Base-by-base conservation (phyloP, 176 grass and related monocot species). In the Pontederia paniculata region DNA sequence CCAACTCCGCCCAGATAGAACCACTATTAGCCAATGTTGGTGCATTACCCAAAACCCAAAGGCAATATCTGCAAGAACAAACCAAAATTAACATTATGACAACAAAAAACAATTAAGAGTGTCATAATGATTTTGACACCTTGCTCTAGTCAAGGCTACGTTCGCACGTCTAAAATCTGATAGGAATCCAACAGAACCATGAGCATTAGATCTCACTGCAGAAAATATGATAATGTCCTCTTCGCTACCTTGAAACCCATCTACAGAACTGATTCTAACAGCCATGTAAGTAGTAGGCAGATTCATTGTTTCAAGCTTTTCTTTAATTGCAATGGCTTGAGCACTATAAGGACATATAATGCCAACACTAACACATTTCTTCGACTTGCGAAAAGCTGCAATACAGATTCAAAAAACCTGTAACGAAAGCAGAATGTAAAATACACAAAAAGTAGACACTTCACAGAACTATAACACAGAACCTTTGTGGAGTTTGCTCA, bases 201-300 rank as follows among this genome's bases (percentile, higher is more conserved):
- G 37, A 17, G 12, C 17, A 70, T 89, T 89, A 44, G 77, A 81
- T 44, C 86, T 75, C 28, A 84, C 81, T 56, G 86, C 66, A 37
- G 70, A 81, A 54, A 89, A 65, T 72, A 89, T 89, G 46, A 89
- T 89, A 28, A 81, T 68, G 53, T 89, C 86, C 71, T 84, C 86
- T 62, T 89, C 81, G 1, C 81, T 76, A 16, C 81, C 86, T 76
- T 84, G 86, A 78, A 89, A 84, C 8, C 86, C 81, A 62, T 89
- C 86, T 25, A 89, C 81, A 55, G 81, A 73, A 63, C 63, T 89
- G 60, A 89, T n/a, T 69, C 73, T 81, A 7, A 89, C 77, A 64
- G 48, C 2, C 57, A 84, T 14, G 17, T 44, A 18, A 5, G 70
- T 16, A 17, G 9, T 67, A 22, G 25, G 66, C 15, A 59, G 70